Evolutionary conservation across 2,329 filamentous ascomycete species (phyloP), one percentile per base, ranked within the genome.

Genomic region (Lecanosticta acicola): DNA sequence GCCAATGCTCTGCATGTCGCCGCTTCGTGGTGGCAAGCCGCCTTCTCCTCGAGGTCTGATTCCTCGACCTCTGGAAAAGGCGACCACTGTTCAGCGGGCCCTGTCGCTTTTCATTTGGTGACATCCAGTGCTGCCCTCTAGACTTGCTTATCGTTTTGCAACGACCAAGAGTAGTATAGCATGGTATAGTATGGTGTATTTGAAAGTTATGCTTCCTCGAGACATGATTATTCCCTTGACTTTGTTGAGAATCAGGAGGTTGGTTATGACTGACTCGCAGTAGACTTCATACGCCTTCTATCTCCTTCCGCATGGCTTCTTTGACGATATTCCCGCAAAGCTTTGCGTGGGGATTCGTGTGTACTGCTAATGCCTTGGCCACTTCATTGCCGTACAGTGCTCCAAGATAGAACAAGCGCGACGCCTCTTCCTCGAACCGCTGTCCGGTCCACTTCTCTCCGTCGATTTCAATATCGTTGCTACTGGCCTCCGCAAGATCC

Each of bases 321-420:
- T 75, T 76, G 9, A 81, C 78, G 60, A 81, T 80, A 1, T 71
- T 75, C 3, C 78, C 78, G 62, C 78, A 81, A 67, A 81, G 73
- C 65, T 79, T 80, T 24, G 77, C 77, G 64, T 81, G 79, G 21
- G 78, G 78, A 66, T 81, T 81, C 39, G 77, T 80, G 61, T 74
- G 69, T 13, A 81, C 77, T 11, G 76, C 75, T 66, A 81, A 67
- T 55, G 77, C 73, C 56, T 73, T 70, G 35, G 76, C 78, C 18
- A 77, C 68, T 46, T 75, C 71, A 60, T 79, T 79, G 1, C 78
- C 78, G 61, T 74, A 80, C 34, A 71, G 56, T 1, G 74, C 75
- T 1, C 75, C 78, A 17, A 71, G 61, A 26, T 71, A 73, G 59
- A 81, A 80, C 50, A 78, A 72, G 24, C 65, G 65, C 52, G 74